Evolutionary conservation across 1,284 basidiomycete genomes (phyloP).

Genomic region (Fomitiporia mediterranea): DNA sequence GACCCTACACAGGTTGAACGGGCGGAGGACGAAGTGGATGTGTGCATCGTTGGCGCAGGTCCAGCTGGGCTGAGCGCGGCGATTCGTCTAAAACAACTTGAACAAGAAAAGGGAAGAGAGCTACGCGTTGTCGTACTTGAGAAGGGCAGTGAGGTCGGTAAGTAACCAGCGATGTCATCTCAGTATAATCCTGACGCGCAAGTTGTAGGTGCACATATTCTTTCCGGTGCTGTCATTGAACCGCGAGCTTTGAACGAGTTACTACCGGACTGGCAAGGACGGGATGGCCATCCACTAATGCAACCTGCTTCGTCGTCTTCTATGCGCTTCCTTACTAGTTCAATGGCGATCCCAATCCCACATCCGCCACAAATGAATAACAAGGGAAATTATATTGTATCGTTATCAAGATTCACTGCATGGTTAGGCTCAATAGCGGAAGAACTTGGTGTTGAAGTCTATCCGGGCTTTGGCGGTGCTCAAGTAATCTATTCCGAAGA

Average conservation of each 20-base stretch:
- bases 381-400: constrained; percentile 91
- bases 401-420: constrained; percentile 82
- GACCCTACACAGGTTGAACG: constrained; percentile 60
- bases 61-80: constrained; percentile 96
- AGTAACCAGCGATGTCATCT: constrained; percentile 30
- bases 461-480: constrained; percentile 94
- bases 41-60: constrained; percentile 95
- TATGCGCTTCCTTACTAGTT: constrained; percentile 87
- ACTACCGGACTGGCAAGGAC: constrained; percentile 78
- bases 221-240: constrained; percentile 96
- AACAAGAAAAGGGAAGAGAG: constrained; percentile 73
- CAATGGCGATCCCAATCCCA: constrained; percentile 76
- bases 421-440: constrained; percentile 92
- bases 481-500: constrained; percentile 72
- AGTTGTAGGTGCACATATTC: constrained; percentile 80
- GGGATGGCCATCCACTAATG: constrained; percentile 59
- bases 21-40: constrained; percentile 86
- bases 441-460: constrained; percentile 91
- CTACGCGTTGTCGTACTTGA: constrained; percentile 93
- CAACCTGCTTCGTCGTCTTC: constrained; percentile 76
- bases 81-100: constrained; percentile 92
- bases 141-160: constrained; percentile 90
- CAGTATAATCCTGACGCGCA: not conserved
- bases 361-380: constrained; percentile 98
- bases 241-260: constrained; percentile 90